Evolutionary conservation across 1,284 basidiomycete genomes (phyloP).

Genomic region (Irpex sp.): DNA sequence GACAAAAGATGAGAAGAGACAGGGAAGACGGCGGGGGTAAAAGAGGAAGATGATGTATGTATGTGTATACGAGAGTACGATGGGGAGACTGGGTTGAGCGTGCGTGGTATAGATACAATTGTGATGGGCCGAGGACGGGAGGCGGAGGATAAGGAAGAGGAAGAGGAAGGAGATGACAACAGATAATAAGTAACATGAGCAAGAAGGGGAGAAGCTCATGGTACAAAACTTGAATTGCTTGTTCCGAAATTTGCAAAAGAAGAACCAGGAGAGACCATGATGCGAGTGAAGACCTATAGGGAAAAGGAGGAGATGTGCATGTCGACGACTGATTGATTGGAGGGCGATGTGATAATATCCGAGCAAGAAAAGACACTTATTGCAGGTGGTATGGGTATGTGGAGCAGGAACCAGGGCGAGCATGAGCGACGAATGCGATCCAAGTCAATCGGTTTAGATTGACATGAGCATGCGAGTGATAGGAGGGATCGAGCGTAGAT

Average conservation of each 20-base stretch:
- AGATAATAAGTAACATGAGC: too few species aligned
- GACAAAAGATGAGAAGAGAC: background rate
- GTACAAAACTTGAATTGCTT: too few species aligned
- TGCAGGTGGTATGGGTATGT: background rate
- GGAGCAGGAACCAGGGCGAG: background rate
- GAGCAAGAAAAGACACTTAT: background rate
- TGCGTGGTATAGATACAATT: slow-evolving; percentile 1
- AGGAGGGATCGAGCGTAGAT: background rate
- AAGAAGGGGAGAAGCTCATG: too few species aligned
- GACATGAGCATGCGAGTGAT: background rate
- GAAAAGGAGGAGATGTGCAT: background rate
- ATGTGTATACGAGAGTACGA: background rate
- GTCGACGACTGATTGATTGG: background rate
- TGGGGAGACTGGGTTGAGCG: background rate
- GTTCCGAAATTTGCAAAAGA: background rate
- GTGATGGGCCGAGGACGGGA: background rate
- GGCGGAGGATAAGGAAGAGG: background rate
- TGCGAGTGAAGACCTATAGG: background rate
- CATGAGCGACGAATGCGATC: background rate
- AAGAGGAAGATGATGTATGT: background rate
- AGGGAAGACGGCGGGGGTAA: background rate
- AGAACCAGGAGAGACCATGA: background rate
- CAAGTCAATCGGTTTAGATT: background rate
- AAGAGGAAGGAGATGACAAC: background rate
- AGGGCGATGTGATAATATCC: background rate